These are phyloP conservation scores for Globisporangium megalacanthum DNA, from an alignment of 352 stramenopile genomes.

Conservation along the genomic window DNA sequence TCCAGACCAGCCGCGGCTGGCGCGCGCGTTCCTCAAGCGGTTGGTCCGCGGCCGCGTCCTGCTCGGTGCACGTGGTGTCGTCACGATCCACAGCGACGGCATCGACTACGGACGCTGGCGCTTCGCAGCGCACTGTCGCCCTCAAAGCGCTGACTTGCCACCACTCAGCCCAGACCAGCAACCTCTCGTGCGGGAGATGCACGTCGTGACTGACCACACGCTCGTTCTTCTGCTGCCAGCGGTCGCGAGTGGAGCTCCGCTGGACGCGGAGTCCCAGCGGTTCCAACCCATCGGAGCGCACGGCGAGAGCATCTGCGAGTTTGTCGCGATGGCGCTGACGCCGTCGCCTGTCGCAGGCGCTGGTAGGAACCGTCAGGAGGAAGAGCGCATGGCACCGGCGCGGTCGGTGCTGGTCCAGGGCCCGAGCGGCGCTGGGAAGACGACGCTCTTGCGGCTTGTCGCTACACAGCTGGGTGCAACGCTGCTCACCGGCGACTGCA, in stretches of 20 bases:
- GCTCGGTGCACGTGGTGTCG: constrained; percentile 13
- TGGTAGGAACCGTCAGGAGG: background rate
- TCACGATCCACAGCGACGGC: constrained; percentile 41
- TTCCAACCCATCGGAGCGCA: constrained; percentile 37
- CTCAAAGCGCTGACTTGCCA: constrained; percentile 1
- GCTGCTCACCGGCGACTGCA: constrained; percentile 58
- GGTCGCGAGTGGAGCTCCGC: constrained; percentile 9
- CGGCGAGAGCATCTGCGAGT: constrained; percentile 27
- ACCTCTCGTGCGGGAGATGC: constrained; percentile 17
- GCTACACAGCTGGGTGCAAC: constrained; percentile 42
- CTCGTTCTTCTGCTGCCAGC: constrained; percentile 56
- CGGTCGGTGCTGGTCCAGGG: constrained; percentile 59
- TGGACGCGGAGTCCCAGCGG: background rate
- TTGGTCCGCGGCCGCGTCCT: constrained; percentile 43
- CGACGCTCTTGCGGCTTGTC: constrained; percentile 51
- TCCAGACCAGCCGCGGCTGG: constrained; percentile 31
- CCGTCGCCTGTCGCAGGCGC: background rate
- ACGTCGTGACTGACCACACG: constrained; percentile 54
- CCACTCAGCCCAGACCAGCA: background rate
- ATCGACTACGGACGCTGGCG: constrained; percentile 58
- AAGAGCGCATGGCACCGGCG: constrained; percentile 7
- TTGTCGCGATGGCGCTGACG: constrained; percentile 34
- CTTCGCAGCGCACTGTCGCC: constrained; percentile 43
- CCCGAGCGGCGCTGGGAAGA: constrained; percentile 68
- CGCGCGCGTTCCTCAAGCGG: constrained; percentile 47